These are phyloP conservation scores for Syncephalis fuscata DNA, from an alignment of 371 early-diverging fungal species.

Conservation along the genomic window DNA sequence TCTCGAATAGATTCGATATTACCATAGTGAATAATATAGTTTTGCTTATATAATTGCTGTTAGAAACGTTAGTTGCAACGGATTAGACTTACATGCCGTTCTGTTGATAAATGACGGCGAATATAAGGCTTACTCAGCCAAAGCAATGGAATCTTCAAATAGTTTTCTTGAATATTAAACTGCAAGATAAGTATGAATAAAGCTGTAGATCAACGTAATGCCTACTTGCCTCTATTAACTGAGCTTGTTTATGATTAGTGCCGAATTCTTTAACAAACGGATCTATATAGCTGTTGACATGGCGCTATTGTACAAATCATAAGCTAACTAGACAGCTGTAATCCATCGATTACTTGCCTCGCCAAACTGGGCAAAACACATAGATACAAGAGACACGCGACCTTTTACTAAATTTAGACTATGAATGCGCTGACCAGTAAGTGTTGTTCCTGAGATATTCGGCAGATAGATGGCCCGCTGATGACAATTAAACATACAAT, in stretches of 20 bases:
- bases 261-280: conserved; percentile 30
- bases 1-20: conserved; percentile 35
- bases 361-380: conserved; percentile 53
- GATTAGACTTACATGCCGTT: conserved; percentile 25
- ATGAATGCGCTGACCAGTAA: conserved; percentile 29
- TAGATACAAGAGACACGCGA: conserved; percentile 40
- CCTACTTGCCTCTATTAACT: conserved; percentile 16
- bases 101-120: conserved; percentile 30
- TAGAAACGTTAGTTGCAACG: neutral
- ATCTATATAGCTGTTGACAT: conserved; percentile 30
- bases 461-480: conserved; percentile 53
- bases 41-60: conserved; percentile 13
- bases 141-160: conserved; percentile 38
- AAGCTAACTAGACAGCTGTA: neutral
- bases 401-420: conserved; percentile 31
- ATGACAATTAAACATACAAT: neutral
- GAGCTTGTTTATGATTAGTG: conserved; percentile 9
- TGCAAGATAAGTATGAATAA: conserved; percentile 2
- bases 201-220: neutral
- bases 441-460: conserved; percentile 37
- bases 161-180: conserved; percentile 48
- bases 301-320: conserved; percentile 16
- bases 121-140: conserved; percentile 39
- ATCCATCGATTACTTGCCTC: conserved; percentile 20
- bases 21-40: conserved; percentile 38